Conservation (phyloP, 2,329 filamentous ascomycete species). For the Fusarium fujikuroi region DNA sequence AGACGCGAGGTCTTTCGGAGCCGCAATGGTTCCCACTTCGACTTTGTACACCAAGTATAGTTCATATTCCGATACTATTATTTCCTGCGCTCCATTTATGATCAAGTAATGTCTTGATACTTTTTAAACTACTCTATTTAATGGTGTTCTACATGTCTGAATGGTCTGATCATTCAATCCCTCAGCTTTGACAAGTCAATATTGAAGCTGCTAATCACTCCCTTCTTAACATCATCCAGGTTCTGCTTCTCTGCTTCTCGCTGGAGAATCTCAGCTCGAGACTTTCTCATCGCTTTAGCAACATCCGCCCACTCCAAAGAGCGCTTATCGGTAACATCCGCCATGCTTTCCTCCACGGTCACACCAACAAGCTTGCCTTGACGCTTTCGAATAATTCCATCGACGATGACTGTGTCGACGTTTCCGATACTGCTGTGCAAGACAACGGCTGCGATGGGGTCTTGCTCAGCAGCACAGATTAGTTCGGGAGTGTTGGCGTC, state of each 20-base stretch:
- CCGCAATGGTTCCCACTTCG: not conserved
- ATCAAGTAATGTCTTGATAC: fast-evolving
- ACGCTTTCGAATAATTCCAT: constrained; percentile 2
- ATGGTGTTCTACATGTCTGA: not conserved
- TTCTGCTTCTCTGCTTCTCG: not conserved
- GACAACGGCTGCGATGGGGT: not conserved
- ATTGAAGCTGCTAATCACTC: not conserved
- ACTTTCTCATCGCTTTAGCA: not conserved
- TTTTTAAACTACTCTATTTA: not conserved
- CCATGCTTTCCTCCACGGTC: not conserved
- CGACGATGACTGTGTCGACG: constrained; percentile 1
- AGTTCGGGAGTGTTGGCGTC: not conserved
- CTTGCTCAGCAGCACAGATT: constrained; percentile 4
- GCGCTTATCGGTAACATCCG: not conserved
- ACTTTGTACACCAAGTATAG: not conserved
- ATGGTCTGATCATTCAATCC: not conserved
- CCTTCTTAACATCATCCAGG: not conserved
- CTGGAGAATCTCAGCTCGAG: not conserved
- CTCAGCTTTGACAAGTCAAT: constrained; percentile 2
- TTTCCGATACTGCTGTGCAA: constrained; percentile 12
- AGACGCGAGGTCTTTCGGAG: not conserved
- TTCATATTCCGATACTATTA: fast-evolving
- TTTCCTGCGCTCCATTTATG: not conserved
- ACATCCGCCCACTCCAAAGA: not conserved
- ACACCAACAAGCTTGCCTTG: not conserved